These are phyloP conservation scores for Thinopyrum elongatum DNA, from an alignment of 176 grass and related monocot species.

Conservation along the genomic window DNA sequence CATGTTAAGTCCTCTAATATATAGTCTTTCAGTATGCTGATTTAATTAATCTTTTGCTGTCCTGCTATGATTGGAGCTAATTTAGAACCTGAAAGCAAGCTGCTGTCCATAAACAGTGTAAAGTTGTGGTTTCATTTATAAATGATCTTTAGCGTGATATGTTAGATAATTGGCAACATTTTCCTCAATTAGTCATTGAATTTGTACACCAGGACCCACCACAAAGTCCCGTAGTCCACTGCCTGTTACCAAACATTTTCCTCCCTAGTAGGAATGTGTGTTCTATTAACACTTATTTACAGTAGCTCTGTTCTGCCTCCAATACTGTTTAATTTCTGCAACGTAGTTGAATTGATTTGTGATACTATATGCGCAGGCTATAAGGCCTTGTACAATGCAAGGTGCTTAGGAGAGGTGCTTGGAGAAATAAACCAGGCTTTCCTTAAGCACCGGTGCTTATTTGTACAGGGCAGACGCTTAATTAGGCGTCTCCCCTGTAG, in stretches of 20 bases:
- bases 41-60: background rate
- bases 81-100: background rate
- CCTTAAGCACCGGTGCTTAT: too few species aligned
- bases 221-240: background rate
- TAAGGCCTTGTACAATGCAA: too few species aligned
- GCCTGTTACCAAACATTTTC: background rate
- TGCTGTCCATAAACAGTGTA: background rate
- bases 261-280: background rate
- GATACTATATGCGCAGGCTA: background rate
- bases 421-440: too few species aligned
- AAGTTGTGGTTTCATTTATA: background rate
- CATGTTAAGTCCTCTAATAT: background rate
- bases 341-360: background rate
- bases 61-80: background rate
- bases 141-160: background rate
- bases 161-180: background rate
- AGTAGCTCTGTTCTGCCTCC: background rate
- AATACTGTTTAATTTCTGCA: background rate
- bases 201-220: constrained; percentile 5
- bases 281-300: background rate
- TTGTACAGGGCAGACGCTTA: too few species aligned
- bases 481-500: too few species aligned
- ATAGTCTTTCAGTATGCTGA: background rate
- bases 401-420: too few species aligned
- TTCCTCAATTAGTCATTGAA: background rate